Percentiles rank a stretch among this genome's conserved stretches.
These are phyloP conservation scores for Posidonia australis DNA, from an alignment of 106 monocot species.

Conservation along the genomic window DNA sequence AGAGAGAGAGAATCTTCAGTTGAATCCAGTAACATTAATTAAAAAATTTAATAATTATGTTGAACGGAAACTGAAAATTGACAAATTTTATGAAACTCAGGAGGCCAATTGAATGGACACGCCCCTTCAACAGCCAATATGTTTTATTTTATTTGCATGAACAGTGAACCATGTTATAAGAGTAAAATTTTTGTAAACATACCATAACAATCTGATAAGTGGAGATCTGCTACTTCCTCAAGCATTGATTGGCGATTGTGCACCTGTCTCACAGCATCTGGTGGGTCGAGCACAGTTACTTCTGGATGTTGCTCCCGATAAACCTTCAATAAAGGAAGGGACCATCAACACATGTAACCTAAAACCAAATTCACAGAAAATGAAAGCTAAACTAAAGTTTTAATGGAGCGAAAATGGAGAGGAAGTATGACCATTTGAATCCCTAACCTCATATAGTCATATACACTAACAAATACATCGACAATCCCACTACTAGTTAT, in stretches of 20 bases:
- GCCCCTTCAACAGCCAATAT: no score
- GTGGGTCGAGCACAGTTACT: slow-evolving; percentile 92
- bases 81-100: no score
- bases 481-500: no score
- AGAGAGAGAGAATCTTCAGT: no score
- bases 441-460: neutral
- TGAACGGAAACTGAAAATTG: no score
- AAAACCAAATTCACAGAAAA: neutral
- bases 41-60: no score
- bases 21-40: no score
- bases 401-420: neutral
- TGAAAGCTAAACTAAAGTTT: neutral
- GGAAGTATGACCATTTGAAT: neutral
- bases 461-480: neutral
- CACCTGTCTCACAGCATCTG: slow-evolving; percentile 74
- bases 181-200: slow-evolving; percentile 11
- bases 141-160: no score
- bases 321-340: slow-evolving; percentile 30
- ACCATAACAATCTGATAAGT: slow-evolving; percentile 61
- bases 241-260: slow-evolving; percentile 95
- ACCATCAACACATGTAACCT: slow-evolving; percentile 8
- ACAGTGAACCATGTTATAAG: neutral
- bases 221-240: slow-evolving; percentile 75
- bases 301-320: slow-evolving; percentile 77
- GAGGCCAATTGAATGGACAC: no score